A percentile compares a stretch with the other conserved stretches of the same genome.
phyloP scores from a whole-genome alignment of 108 stramenopile species.

The Cyclotella atomus region DNA sequence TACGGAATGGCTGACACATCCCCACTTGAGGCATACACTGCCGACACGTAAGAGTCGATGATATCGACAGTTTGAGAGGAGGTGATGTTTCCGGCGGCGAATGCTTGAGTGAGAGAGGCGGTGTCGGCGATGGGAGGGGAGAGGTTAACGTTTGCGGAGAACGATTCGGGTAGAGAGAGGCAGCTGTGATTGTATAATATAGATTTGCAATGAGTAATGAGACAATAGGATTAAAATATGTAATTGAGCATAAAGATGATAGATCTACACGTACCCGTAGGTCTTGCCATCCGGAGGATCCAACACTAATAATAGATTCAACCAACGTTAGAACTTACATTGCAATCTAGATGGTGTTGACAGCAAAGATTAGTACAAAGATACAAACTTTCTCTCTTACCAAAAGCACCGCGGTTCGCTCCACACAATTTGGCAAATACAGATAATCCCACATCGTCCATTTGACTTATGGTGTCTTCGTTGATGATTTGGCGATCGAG shows the following conservation, averaged over 20 bases:
- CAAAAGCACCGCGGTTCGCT: slow-evolving; percentile 89
- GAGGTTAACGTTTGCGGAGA: slow-evolving; percentile 32
- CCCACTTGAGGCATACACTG: slow-evolving; percentile 53
- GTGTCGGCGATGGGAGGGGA: slow-evolving; percentile 39
- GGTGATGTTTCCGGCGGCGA: slow-evolving; percentile 55
- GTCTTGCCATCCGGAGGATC: slow-evolving; percentile 84
- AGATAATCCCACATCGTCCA: slow-evolving; percentile 72
- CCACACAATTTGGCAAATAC: slow-evolving; percentile 86
- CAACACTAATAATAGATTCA: too few species aligned
- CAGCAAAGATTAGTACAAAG: background rate
- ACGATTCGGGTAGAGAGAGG: slow-evolving; percentile 29
- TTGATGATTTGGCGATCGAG: slow-evolving; percentile 69
- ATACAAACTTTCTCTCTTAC: slow-evolving; percentile 4
- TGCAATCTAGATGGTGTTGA: background rate
- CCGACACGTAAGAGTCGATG: slow-evolving; percentile 57
- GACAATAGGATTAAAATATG: background rate
- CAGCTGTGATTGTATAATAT: slow-evolving; percentile 19
- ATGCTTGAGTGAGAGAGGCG: slow-evolving; percentile 50
- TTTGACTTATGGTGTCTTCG: slow-evolving; percentile 52
- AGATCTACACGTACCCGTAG: slow-evolving; percentile 39
- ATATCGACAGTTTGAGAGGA: slow-evolving; percentile 55
- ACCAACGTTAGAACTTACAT: background rate
- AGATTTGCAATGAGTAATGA: background rate
- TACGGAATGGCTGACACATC: slow-evolving; percentile 48
- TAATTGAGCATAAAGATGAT: background rate